These are phyloP conservation scores for Microdochium trichocladiopsis DNA, from an alignment of 2,329 filamentous ascomycete genomes.

Conservation along the genomic window DNA sequence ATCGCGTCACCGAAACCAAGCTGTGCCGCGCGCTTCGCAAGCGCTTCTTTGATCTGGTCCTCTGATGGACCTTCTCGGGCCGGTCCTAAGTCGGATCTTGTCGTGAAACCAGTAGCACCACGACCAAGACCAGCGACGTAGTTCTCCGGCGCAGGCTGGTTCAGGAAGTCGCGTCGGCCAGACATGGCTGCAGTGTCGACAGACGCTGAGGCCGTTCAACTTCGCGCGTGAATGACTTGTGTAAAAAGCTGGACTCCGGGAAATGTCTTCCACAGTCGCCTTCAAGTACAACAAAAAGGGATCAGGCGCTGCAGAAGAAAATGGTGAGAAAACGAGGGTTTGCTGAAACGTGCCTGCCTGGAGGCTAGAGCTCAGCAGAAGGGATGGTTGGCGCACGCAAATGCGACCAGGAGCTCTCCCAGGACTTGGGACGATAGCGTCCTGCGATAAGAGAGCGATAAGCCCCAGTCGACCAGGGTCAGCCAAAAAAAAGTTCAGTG, in stretches of 20 bases:
- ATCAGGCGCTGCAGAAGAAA: too few species aligned
- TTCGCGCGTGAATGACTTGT: neutral
- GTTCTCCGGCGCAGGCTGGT: slow-evolving; percentile 77
- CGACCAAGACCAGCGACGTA: slow-evolving; percentile 95
- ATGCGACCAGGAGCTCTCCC: too few species aligned
- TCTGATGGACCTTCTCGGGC: slow-evolving; percentile 92
- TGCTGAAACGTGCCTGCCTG: too few species aligned
- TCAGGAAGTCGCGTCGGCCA: slow-evolving; percentile 74
- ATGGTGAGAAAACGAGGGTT: too few species aligned
- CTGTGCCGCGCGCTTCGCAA: slow-evolving; percentile 85
- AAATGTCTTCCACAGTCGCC: too few species aligned
- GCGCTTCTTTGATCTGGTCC: slow-evolving; percentile 96
- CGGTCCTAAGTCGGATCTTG: slow-evolving; percentile 90
- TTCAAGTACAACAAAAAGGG: too few species aligned
- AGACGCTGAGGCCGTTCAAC: neutral
- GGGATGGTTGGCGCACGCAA: too few species aligned
- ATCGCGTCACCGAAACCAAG: slow-evolving; percentile 64
- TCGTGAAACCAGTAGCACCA: slow-evolving; percentile 97
- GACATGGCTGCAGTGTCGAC: neutral
- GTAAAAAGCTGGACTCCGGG: too few species aligned
- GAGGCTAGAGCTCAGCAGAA: too few species aligned
- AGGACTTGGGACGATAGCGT: neutral
- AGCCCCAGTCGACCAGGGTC: neutral
- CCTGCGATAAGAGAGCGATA: slow-evolving; percentile 1
- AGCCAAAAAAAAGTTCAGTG: slow-evolving; percentile 1